Base-by-base conservation (phyloP, 805 yeast species). In the Metschnikowia colocasiae region DNA sequence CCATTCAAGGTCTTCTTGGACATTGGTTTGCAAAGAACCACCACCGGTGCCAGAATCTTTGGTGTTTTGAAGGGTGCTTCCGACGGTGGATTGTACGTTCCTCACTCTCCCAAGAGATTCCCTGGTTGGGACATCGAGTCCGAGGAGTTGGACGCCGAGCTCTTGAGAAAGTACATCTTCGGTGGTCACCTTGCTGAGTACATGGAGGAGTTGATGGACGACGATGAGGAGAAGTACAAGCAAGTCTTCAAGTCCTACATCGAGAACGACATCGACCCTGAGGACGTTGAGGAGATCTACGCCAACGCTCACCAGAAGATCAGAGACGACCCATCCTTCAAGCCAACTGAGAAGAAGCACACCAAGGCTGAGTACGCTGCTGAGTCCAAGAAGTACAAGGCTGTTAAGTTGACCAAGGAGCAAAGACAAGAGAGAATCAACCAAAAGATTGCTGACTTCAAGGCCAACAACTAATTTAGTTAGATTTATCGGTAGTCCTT, bases 41-140 rank as follows among this genome's bases (percentile, higher is more conserved):
- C 99, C 80, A 91, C 98, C 69, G 99, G 99, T 89, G 97, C 98
- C 73, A 88, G 96, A 79, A 83, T 94, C 75, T 94, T 94, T 69
- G 99, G 98, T 88, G 97, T 94, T 71, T 81, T 94, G 71, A 94
- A 94, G 86, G 99, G 99, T 87, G 99, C 99, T 70, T 92, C 98
- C 59, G 99, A 94, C 75, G 99, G 99, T 87, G 99, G 99, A 68
- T 82, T 94, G 69, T 89, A 87, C 91, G 81, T 94, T 72, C 99
- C 99, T 64, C 99, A 94, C 91, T 89, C 96, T 65, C 87, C 96
- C 72, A 91, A 91, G 84, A 91, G 99, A 86, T 94, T 91, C 96
- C 99, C 99, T 78, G 99, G 99, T 81, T 94, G 92, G 95, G 99
- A 94, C 78, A 88, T 92, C 68, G 99, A 94, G 82, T 70, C 85